Base-by-base conservation (phyloP, 1,139 yeast species). In the Hemisphaericaspora subhashii region DNA sequence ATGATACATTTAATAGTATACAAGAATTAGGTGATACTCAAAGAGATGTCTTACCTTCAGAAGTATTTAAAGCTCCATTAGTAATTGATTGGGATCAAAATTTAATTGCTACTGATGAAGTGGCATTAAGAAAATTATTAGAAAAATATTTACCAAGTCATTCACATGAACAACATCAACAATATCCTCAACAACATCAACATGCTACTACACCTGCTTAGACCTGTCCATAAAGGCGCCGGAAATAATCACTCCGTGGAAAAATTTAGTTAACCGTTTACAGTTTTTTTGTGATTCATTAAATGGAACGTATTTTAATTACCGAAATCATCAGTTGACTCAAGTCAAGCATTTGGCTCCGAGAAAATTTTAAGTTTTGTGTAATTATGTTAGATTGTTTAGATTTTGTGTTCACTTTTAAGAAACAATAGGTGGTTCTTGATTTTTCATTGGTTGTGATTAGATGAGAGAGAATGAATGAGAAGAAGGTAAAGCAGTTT, bases 21-120 rank as follows among this genome's bases (percentile, higher is more conserved):
- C 51, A 58, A 23, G 60, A 60, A 22, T 32, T 38, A 12, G 33
- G 35, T 3, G 44, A 46, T 3, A 43, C 48, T 21, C 54, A 56
- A 6, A 53, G 59, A 8, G 64, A 57, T 11, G 54, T 59, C n/a
- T 59, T 60, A 33, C 63, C 72, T 4, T 48, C 60, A 5, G 63
- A 66, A 22, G 57, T 72, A 10, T 72, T 72, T 48, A 52, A 50
- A 41, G 70, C 76, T 1, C 77, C 77, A 0, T 65, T 72, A 52
- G 62, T 72, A 26, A 65, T 71, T 32, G 77, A 72, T 50, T 72
- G 77, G 77, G 77, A 72, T 50, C 75, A 69, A 46, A 62, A 65
- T 46, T 40, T 65, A 44, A 64, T 71, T 44, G 77, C 75, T 15
- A 62, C 62, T 36, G 72, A 69, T 46, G 72, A 64, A 44, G 48